Conservation (phyloP, 352 stramenopile species). For the Phytophthora sojae region DNA sequence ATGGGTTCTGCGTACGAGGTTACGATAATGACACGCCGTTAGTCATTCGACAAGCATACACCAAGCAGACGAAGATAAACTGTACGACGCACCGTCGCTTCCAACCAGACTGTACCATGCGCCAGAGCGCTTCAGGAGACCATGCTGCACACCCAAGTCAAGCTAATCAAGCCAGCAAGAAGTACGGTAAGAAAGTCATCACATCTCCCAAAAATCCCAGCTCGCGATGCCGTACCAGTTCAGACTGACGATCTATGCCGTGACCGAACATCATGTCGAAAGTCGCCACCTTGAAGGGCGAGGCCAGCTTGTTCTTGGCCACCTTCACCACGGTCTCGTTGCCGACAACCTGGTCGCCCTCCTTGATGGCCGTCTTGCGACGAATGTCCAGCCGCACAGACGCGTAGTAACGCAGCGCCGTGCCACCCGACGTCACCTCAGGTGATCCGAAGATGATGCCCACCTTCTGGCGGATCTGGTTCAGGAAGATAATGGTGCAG, state of each 20-base stretch:
- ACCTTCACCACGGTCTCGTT: conserved; percentile 99
- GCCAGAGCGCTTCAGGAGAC: conserved; percentile 79
- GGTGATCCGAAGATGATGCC: conserved; percentile 98
- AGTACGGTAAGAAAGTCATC: neutral
- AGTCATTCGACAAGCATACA: neutral
- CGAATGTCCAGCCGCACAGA: conserved; percentile 96
- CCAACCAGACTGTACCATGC: conserved; percentile 81
- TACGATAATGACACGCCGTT: neutral
- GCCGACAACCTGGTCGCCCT: conserved; percentile 92
- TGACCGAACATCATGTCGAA: conserved; percentile 98
- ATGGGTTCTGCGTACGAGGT: conserved; percentile 70
- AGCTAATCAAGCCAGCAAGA: conserved; percentile 40
- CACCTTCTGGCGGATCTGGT: conserved; percentile 98
- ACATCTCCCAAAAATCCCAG: neutral
- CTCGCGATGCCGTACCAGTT: conserved; percentile 56
- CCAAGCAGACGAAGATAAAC: neutral
- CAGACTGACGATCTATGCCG: conserved; percentile 94
- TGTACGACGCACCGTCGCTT: conserved; percentile 54
- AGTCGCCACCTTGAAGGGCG: conserved; percentile 95
- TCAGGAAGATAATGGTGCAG: conserved; percentile 98
- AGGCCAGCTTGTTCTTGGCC: conserved; percentile 99
- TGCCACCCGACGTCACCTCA: conserved; percentile 96
- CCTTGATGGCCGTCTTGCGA: conserved; percentile 93
- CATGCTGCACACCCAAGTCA: conserved; percentile 78
- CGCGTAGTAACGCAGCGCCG: conserved; percentile 86